Evolutionary conservation across 805 yeast species (phyloP), one percentile per base, ranked within the genome.

Genomic region (Pichia eremophila): DNA sequence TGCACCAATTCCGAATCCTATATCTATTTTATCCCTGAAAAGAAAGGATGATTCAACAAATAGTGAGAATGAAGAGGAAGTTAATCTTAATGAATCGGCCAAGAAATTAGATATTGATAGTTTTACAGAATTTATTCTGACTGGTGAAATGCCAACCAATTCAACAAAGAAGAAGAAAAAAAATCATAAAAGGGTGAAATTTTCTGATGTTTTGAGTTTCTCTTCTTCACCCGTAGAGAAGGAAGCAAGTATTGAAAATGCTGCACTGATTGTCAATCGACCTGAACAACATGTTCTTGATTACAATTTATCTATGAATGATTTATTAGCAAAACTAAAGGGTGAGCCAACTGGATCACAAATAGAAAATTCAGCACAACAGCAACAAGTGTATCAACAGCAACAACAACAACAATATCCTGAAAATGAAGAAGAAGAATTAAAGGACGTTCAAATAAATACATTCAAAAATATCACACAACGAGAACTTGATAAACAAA

Each of bases 1-100:
- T 4, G 85, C 95, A 0, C 78, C 85, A 0, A 76, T 87, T 17
- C 95, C 95, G 1, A 73, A 73, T 46, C 98, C 98, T 4, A 77
- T 79, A 36, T 79, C 95, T 2, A 90, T 90, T 50, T 65, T 90
- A 51, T 70, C 83, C 6, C 72, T 76, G 45, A 81, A 78, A 52
- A 69, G 85, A 46, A 71, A 66, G 39, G 45, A 34, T 34, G 54
- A 47, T 29, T 46, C 51, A 11, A 49, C 51, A 10, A 55, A 48
- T 39, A 52, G 43, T 28, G 40, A 39, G 8, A 15, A 40, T 9
- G 27, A 17, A 34, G 34, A 15, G 3, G 15, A 31, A 40, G 3
- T 7, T 11, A 32, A 15, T 34, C 18, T 39, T 4, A 44, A 44
- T 25, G 44, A 46, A 17, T 52, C 49, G 40, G 50, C 53, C 35